Percentiles rank a stretch among this genome's conserved stretches.
phyloP scores from a whole-genome alignment of 306 rosid species.

The Cicer cuneatum region DNA sequence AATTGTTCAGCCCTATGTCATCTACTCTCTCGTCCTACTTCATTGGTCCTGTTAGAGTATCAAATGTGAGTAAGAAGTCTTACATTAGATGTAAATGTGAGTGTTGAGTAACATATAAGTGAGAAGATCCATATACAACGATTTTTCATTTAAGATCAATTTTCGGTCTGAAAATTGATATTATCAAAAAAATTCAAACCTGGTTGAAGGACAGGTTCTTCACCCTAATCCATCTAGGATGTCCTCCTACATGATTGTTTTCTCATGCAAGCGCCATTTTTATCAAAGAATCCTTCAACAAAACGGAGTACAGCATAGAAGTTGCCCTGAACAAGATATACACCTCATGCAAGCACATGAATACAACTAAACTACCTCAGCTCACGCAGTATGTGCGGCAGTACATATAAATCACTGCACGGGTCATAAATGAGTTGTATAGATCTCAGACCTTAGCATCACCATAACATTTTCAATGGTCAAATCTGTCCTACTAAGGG shows the following conservation, averaged over 20 bases:
- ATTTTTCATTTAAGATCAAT: too few relatives aligned
- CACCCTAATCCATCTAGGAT: not conserved
- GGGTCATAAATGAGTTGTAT: slow-evolving; percentile 10
- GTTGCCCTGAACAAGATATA: not conserved
- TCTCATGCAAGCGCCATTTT: not conserved
- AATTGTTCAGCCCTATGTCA: too few relatives aligned
- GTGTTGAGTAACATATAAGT: too few relatives aligned
- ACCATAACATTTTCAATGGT: not conserved
- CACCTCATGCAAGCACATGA: not conserved
- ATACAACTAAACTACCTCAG: slow-evolving; percentile 1
- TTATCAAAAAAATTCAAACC: not conserved
- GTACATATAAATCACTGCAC: not conserved
- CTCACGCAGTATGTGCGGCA: not conserved
- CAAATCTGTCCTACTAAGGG: slow-evolving; percentile 11
- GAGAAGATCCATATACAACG: too few relatives aligned
- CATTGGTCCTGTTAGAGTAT: too few relatives aligned
- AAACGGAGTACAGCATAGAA: not conserved
- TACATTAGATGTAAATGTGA: too few relatives aligned
- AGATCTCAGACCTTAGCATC: slow-evolving; percentile 30
- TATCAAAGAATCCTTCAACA: not conserved
- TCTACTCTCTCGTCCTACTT: too few relatives aligned
- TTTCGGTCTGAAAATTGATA: too few relatives aligned
- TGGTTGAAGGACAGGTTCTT: not conserved
- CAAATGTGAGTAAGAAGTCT: too few relatives aligned
- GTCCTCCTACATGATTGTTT: not conserved